Base-by-base conservation (phyloP, 208 protist species). In the Leptomonas pyrrhocoris region DNA sequence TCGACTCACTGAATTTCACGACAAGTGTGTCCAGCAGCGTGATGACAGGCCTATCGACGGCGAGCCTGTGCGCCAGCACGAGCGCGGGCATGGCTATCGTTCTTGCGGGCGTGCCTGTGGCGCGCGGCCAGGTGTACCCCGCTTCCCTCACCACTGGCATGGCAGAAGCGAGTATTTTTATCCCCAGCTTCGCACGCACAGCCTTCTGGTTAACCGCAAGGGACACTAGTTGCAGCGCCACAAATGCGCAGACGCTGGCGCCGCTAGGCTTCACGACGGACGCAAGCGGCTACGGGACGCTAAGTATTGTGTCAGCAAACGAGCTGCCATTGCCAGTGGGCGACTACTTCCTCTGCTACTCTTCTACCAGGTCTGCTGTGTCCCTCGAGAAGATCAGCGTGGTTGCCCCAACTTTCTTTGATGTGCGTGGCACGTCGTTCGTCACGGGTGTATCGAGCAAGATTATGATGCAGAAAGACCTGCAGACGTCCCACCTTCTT, bases 321-420 rank as follows among this genome's bases (percentile, higher is more conserved):
- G 63, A 58, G 2, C 55, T 69, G 27, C 71, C 77, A 19, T 59
- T 81, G 42, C 51, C 74, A 11, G 28, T 78, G 13, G 85, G 81
- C 43, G n/a, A 12, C 25, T 90, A 85, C 72, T 69, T 79, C 30
- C 46, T 90, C 34, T 90, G 85, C 56, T 62, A 73, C 51, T 42
- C n/a, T 40, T 55, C 50, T 18, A 46, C 64, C 16, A 27, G 43
- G 4, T 46, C 45, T 23, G 13, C 58, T 11, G 7, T 53, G 40
- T 18, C 28, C 21, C 25, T 64, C 3, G 58, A 64, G 2, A 53
- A 23, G 5, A 42, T 64, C 9, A 9, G 25, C 7, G 45, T 64
- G 18, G 58, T 64, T 0, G 28, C 53, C 30, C 51, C 61, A 31
- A 63, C 81, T 0, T 73, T 83, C 70, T 90, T 79, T 51, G 53